These are phyloP conservation scores for Toxicodendron radicans DNA, from an alignment of 345 rosid genomes.

Conservation along the genomic window DNA sequence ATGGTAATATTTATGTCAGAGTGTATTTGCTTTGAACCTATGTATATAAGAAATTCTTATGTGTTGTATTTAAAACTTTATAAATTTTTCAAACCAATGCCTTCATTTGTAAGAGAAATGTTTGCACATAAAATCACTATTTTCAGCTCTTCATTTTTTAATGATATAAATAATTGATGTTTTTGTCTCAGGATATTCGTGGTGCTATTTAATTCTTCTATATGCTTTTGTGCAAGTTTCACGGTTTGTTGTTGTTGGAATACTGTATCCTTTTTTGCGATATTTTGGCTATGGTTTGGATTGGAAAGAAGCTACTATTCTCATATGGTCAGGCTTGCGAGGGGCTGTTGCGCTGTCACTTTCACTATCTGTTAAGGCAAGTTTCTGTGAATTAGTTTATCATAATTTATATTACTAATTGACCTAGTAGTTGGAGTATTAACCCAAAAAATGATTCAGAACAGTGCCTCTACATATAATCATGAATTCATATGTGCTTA, in stretches of 20 bases:
- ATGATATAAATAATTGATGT: neutral
- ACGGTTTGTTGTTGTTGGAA: slow-evolving; percentile 70
- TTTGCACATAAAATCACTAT: neutral
- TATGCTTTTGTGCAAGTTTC: slow-evolving; percentile 68
- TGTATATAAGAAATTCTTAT: neutral
- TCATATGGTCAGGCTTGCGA: slow-evolving; percentile 89
- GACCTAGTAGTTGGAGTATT: neutral
- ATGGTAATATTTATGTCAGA: slow-evolving; percentile 40
- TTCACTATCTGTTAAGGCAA: slow-evolving; percentile 87
- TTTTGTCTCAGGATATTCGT: slow-evolving; percentile 60
- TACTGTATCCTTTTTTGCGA: slow-evolving; percentile 58
- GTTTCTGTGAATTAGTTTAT: slow-evolving; percentile 27
- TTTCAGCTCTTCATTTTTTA: neutral
- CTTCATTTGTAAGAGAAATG: neutral
- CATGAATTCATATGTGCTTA: neutral
- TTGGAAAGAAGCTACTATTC: slow-evolving; percentile 84
- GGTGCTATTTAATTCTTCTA: slow-evolving; percentile 81
- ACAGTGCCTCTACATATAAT: neutral
- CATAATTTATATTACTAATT: neutral
- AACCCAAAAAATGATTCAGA: neutral
- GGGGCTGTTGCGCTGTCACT: slow-evolving; percentile 96
- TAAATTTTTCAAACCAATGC: neutral
- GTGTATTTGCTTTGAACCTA: slow-evolving; percentile 1
- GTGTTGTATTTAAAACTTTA: slow-evolving; percentile 4
- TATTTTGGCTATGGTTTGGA: slow-evolving; percentile 89